A percentile compares a stretch with the other conserved stretches of the same genome.
These are phyloP conservation scores for Adansonia gregorii DNA, from an alignment of 441 rosid genomes.

Conservation along the genomic window DNA sequence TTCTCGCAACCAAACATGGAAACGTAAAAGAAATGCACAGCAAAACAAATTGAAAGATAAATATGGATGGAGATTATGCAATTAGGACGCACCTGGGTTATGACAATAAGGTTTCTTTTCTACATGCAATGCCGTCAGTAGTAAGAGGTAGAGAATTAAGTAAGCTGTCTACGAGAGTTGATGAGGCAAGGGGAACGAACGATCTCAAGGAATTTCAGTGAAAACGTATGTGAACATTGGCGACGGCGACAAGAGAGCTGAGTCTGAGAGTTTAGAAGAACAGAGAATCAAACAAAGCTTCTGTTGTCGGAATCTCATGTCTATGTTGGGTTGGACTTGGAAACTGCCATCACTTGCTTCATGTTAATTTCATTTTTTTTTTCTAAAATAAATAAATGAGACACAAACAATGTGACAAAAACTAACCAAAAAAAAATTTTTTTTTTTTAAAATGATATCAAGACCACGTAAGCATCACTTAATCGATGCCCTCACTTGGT, in stretches of 20 bases:
- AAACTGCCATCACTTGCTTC: neutral
- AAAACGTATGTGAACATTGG: neutral
- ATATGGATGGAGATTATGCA: too few relatives aligned
- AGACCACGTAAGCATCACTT: too few relatives aligned
- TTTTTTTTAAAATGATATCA: too few relatives aligned
- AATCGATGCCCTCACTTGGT: too few relatives aligned
- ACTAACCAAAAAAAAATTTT: too few relatives aligned
- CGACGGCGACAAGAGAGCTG: neutral
- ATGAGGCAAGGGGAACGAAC: neutral
- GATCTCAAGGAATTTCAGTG: neutral
- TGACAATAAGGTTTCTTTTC: too few relatives aligned
- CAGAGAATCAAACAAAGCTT: neutral
- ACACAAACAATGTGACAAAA: too few relatives aligned
- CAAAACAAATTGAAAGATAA: neutral
- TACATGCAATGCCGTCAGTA: too few relatives aligned
- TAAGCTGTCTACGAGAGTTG: neutral
- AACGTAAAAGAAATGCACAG: neutral
- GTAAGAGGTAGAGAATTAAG: too few relatives aligned
- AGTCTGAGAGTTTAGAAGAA: neutral
- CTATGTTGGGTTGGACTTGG: neutral
- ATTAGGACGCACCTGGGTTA: too few relatives aligned
- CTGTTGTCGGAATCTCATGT: neutral
- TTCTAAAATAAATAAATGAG: too few relatives aligned
- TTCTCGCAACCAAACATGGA: slow-evolving; percentile 8
- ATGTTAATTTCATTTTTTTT: too few relatives aligned